phyloP scores from a whole-genome alignment of 208 protist species.

The Trypanosoma brucei region DNA sequence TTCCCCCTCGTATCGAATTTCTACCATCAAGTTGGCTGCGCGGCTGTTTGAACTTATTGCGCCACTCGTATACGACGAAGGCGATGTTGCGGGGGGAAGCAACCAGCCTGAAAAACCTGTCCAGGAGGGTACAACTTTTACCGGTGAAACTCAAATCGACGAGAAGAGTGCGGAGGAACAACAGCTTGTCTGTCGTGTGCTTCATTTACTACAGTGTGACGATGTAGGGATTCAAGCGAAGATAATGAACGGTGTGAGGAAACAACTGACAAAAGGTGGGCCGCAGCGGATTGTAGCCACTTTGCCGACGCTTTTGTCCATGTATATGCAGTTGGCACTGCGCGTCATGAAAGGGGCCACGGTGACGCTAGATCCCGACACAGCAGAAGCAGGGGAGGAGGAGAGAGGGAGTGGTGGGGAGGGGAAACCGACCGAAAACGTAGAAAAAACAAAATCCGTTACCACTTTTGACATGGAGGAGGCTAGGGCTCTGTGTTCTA shows the following conservation, averaged over 20 bases:
- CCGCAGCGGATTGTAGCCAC: conserved; percentile 74
- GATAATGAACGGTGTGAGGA: conserved; percentile 86
- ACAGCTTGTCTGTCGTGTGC: conserved; percentile 79
- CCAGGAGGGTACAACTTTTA: conserved; percentile 30
- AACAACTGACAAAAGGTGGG: conserved; percentile 87
- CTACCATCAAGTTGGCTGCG: conserved; percentile 53
- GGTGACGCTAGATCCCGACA: too few relatives aligned
- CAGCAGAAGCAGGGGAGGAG: background rate
- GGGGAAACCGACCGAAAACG: background rate
- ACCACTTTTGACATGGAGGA: background rate
- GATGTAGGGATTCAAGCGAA: conserved; percentile 81
- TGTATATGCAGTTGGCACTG: conserved; percentile 67
- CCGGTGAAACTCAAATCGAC: conserved; percentile 27
- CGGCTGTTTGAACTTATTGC: conserved; percentile 80
- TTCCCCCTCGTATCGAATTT: conserved; percentile 32
- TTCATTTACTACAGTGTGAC: conserved; percentile 85
- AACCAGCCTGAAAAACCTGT: conserved; percentile 7
- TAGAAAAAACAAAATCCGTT: conserved; percentile 2
- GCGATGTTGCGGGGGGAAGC: conserved; percentile 21
- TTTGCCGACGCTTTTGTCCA: conserved; percentile 79
- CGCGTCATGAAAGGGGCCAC: conserved; percentile 19
- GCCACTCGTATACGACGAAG: conserved; percentile 75
- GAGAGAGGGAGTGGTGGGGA: conserved; percentile 3
- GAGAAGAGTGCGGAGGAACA: conserved; percentile 92
- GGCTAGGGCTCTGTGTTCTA: conserved; percentile 10